These are phyloP conservation scores for Colletotrichum abscissum DNA, from an alignment of 2,329 filamentous ascomycete genomes.

Conservation along the genomic window DNA sequence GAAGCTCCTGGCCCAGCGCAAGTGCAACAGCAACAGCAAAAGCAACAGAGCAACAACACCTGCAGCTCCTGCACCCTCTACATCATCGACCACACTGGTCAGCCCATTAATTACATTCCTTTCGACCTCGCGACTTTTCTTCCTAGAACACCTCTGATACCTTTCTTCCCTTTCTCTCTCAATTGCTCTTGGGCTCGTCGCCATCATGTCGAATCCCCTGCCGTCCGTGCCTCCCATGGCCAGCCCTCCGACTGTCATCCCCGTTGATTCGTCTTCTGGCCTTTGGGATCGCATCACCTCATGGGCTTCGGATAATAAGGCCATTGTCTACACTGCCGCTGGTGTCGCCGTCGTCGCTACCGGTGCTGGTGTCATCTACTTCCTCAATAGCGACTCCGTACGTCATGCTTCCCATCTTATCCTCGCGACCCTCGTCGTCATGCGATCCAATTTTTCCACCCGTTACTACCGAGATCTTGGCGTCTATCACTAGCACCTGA, in stretches of 20 bases:
- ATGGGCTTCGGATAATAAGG: slow-evolving; percentile 97
- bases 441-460: slow-evolving; percentile 23
- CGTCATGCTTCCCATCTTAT: slow-evolving; percentile 40
- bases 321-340: slow-evolving; percentile 94
- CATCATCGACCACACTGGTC: slow-evolving; percentile 43
- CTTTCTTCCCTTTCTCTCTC: slow-evolving; percentile 38
- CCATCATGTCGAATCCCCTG: slow-evolving; percentile 57
- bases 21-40: slow-evolving; percentile 21
- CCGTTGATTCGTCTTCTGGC: slow-evolving; percentile 70
- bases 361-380: slow-evolving; percentile 93
- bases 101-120: slow-evolving; percentile 26
- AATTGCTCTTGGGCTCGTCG: slow-evolving; percentile 36
- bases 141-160: slow-evolving; percentile 16
- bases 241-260: slow-evolving; percentile 55
- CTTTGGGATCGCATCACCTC: slow-evolving; percentile 90
- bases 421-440: slow-evolving; percentile 8
- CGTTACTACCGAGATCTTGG: slow-evolving; percentile 20
- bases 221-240: slow-evolving; percentile 59
- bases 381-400: slow-evolving; percentile 75
- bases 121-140: slow-evolving; percentile 13
- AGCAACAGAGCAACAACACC: slow-evolving; percentile 27
- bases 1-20: slow-evolving; percentile 32
- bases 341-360: slow-evolving; percentile 93
- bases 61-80: slow-evolving; percentile 46
- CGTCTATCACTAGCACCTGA: neutral